Conservation (phyloP, 2,329 filamentous ascomycete species). For the Epichloe brachyelytri region DNA sequence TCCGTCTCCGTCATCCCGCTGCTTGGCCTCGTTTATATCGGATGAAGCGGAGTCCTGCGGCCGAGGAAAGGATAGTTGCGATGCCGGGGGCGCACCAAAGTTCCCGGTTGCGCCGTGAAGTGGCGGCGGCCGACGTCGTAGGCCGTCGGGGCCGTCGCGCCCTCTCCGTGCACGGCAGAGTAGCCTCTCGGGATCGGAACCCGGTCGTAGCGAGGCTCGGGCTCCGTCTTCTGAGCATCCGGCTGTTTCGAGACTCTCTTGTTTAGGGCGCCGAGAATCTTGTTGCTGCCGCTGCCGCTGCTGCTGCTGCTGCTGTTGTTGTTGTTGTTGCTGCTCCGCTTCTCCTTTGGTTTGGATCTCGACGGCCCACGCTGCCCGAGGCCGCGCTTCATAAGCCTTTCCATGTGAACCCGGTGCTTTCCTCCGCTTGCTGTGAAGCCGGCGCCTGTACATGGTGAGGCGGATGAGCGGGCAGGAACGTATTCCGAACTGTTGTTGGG, state of each 20-base stretch:
- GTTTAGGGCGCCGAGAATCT: slow-evolving; percentile 20
- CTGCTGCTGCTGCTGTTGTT: no score
- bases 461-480: no score
- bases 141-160: slow-evolving; percentile 15
- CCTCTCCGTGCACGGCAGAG: slow-evolving; percentile 23
- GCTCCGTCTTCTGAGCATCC: neutral
- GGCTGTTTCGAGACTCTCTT: slow-evolving; percentile 19
- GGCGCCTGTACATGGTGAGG: no score
- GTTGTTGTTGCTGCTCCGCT: slow-evolving; percentile 11
- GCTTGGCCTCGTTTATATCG: no score
- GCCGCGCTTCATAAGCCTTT: slow-evolving; percentile 19
- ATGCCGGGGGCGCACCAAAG: slow-evolving; percentile 5
- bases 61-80: neutral
- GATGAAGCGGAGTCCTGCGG: neutral
- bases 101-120: no score
- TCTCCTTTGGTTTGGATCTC: slow-evolving; percentile 11
- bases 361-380: slow-evolving; percentile 1
- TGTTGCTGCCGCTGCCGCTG: slow-evolving; percentile 11
- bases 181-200: slow-evolving; percentile 27
- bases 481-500: neutral
- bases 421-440: neutral
- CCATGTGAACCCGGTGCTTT: slow-evolving; percentile 18
- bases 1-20: no score
- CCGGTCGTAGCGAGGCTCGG: slow-evolving; percentile 22
- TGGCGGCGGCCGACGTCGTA: slow-evolving; percentile 15